phyloP scores from a whole-genome alignment of 371 early-diverging fungal genomes.

The Furculomyces boomerangus region DNA sequence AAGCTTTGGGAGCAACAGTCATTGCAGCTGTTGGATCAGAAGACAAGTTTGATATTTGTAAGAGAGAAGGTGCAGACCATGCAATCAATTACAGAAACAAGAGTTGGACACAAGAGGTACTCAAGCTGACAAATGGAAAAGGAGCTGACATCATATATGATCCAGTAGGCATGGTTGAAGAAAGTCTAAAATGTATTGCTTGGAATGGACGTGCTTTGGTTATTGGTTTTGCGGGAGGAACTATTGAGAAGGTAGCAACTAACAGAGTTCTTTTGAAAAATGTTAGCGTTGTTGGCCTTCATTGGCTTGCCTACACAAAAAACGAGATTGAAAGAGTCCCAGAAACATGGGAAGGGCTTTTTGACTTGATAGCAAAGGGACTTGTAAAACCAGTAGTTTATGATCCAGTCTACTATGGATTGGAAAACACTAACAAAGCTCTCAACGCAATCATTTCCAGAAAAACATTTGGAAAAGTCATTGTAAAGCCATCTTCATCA shows the following conservation, averaged over 20 bases:
- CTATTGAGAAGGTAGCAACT: constrained; percentile 58
- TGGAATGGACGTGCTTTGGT: constrained; percentile 74
- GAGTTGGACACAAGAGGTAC: constrained; percentile 56
- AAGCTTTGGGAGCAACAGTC: constrained; percentile 54
- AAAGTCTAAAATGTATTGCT: constrained; percentile 53
- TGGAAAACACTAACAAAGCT: constrained; percentile 46
- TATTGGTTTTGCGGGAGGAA: constrained; percentile 72
- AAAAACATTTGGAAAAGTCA: constrained; percentile 65
- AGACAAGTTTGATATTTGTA: constrained; percentile 51
- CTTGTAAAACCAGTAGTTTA: constrained; percentile 52
- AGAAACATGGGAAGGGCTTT: constrained; percentile 51
- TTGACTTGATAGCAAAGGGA: constrained; percentile 39
- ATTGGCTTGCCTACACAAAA: constrained; percentile 59
- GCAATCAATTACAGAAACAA: constrained; percentile 59
- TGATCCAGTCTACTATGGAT: constrained; percentile 35
- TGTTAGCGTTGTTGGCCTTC: constrained; percentile 45
- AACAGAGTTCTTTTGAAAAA: constrained; percentile 74
- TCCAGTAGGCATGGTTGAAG: constrained; percentile 56
- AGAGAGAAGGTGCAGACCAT: constrained; percentile 52
- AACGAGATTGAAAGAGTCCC: constrained; percentile 41
- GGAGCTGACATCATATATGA: constrained; percentile 65
- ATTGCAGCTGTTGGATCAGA: constrained; percentile 66
- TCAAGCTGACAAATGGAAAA: constrained; percentile 42
- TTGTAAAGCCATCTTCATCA: constrained; percentile 13
- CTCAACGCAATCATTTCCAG: constrained; percentile 48